Conservation (phyloP, 345 rosid genomes). For the Salix brachista region DNA sequence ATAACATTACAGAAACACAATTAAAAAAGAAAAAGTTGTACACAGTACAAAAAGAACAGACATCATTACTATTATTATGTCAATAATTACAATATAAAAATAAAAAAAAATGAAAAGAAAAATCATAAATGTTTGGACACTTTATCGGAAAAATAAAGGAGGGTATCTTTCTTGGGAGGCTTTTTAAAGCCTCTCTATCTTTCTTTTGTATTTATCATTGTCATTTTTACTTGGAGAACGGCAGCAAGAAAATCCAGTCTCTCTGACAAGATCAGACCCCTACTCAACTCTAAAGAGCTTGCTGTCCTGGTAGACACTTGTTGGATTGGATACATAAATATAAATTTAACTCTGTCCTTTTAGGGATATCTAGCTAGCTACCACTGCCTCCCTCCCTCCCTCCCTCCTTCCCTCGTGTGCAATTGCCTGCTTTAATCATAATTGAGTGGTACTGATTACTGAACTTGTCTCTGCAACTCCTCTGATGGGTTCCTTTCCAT, state of each 20-base stretch:
- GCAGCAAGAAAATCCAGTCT: background rate
- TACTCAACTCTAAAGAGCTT: slow-evolving; percentile 17
- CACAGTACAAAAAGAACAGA: no score
- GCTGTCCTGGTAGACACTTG: slow-evolving; percentile 6
- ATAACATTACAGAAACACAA: no score
- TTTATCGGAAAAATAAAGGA: slow-evolving; percentile 2
- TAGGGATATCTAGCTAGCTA: background rate
- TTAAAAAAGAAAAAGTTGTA: no score
- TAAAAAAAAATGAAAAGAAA: background rate
- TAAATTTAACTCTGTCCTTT: background rate
- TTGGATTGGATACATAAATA: background rate
- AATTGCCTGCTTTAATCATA: slow-evolving; percentile 17
- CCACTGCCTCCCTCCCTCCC: background rate
- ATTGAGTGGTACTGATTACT: slow-evolving; percentile 23
- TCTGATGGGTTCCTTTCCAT: slow-evolving; percentile 14
- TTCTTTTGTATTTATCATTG: slow-evolving; percentile 16
- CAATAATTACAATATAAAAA: no score
- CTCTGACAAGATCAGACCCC: slow-evolving; percentile 26
- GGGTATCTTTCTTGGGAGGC: slow-evolving; percentile 12
- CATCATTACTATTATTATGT: no score
- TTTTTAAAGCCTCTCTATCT: slow-evolving; percentile 9
- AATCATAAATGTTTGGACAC: background rate
- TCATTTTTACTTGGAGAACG: slow-evolving; percentile 8
- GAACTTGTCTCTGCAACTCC: slow-evolving; percentile 29
- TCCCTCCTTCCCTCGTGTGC: slow-evolving; percentile 15